A percentile compares a stretch with the other conserved stretches of the same genome.
Conservation (phyloP, 805 yeast species). For the Suhomyces faveliae region DNA sequence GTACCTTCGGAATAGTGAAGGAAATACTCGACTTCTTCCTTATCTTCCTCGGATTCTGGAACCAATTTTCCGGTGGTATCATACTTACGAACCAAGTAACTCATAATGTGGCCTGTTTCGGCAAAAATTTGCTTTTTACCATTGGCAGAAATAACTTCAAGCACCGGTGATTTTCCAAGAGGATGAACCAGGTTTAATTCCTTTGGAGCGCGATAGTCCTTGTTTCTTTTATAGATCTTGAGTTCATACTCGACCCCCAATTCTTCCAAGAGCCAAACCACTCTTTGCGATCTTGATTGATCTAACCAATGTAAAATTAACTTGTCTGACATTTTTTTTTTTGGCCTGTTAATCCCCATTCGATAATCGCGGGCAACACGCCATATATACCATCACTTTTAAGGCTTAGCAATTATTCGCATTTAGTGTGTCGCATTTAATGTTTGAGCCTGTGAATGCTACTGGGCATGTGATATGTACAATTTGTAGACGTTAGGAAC, state of each 20-base stretch:
- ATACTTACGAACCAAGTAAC: constrained; percentile 49
- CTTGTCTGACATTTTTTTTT: constrained; percentile 7
- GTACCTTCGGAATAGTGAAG: constrained; percentile 26
- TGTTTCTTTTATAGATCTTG: constrained; percentile 26
- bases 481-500: too few species aligned
- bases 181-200: constrained; percentile 34
- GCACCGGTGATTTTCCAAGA: constrained; percentile 36
- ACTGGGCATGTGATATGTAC: too few species aligned
- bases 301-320: constrained; percentile 27
- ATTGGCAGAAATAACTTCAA: constrained; percentile 26
- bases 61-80: constrained; percentile 32
- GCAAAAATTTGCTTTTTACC: constrained; percentile 23
- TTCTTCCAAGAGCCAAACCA: constrained; percentile 39
- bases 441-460: too few species aligned
- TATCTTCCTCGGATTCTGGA: constrained; percentile 39
- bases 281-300: constrained; percentile 36
- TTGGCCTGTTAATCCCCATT: too few species aligned
- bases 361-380: too few species aligned
- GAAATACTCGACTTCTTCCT: constrained; percentile 29
- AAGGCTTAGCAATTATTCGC: too few species aligned
- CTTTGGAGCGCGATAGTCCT: constrained; percentile 32
- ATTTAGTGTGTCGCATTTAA: too few species aligned
- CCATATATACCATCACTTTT: too few species aligned
- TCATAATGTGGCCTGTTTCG: constrained; percentile 61
- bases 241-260: constrained; percentile 33